These are phyloP conservation scores for Claviceps sp. DNA, from an alignment of 2,329 filamentous ascomycete species.

Conservation along the genomic window DNA sequence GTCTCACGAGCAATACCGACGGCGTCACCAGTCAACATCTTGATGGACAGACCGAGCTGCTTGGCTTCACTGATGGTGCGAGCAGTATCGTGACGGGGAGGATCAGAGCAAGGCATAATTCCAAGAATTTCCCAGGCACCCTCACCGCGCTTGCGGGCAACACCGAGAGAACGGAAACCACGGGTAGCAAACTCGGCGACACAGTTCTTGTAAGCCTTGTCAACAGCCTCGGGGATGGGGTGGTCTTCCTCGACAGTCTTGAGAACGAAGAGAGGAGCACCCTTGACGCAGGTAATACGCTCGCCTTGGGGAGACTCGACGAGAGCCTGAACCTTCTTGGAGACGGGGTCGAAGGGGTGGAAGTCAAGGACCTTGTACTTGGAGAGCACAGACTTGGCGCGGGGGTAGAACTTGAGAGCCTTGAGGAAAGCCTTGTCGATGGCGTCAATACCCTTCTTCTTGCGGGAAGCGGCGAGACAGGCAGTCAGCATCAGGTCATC, in stretches of 20 bases:
- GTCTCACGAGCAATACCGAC: slow-evolving; percentile 89
- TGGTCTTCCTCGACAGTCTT: slow-evolving; percentile 81
- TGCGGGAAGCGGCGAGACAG: slow-evolving; percentile 78
- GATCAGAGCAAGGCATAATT: slow-evolving; percentile 90
- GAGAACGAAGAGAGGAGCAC: slow-evolving; percentile 75
- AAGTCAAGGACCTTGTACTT: slow-evolving; percentile 80
- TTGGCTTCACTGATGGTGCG: slow-evolving; percentile 86
- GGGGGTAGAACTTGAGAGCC: slow-evolving; percentile 67
- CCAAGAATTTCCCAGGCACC: slow-evolving; percentile 81
- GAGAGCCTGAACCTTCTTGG: slow-evolving; percentile 79
- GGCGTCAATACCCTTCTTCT: slow-evolving; percentile 91
- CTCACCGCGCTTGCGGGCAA: slow-evolving; percentile 77
- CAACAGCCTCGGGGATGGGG: slow-evolving; percentile 60
- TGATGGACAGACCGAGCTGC: slow-evolving; percentile 75
- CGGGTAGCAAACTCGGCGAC: slow-evolving; percentile 83
- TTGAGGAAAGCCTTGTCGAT: slow-evolving; percentile 94
- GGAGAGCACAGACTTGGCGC: slow-evolving; percentile 64
- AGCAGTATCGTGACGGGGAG: slow-evolving; percentile 79
- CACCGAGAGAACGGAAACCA: slow-evolving; percentile 88
- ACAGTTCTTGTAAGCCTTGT: slow-evolving; percentile 81
- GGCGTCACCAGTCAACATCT: slow-evolving; percentile 92
- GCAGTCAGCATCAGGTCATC: slow-evolving; percentile 89
- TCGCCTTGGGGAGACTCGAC: slow-evolving; percentile 76
- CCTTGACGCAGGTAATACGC: slow-evolving; percentile 80
- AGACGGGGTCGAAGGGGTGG: slow-evolving; percentile 81